A percentile compares a stretch with the other conserved stretches of the same genome.
phyloP scores from a whole-genome alignment of 345 rosid species.

The Nephelium lappaceum region DNA sequence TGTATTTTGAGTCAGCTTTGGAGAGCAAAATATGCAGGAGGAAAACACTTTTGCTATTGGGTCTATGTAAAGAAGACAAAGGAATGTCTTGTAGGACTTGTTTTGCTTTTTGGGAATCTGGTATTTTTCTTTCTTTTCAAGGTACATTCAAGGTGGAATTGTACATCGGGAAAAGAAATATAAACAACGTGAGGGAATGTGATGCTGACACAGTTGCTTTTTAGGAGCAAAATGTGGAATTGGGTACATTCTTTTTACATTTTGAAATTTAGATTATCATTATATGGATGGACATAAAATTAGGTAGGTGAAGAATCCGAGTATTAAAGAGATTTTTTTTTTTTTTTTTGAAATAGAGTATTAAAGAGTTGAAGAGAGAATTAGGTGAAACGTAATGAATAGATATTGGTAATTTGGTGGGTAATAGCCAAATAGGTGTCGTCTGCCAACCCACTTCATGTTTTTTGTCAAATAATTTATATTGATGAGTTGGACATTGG shows the following conservation, averaged over 20 bases:
- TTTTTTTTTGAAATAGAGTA: too few relatives aligned
- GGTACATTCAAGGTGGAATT: neutral
- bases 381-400: too few relatives aligned
- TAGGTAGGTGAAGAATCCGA: too few relatives aligned
- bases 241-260: neutral
- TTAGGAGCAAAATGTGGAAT: neutral
- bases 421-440: too few relatives aligned
- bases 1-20: neutral
- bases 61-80: neutral
- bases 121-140: slow-evolving; percentile 1
- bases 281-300: too few relatives aligned
- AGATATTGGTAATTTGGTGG: too few relatives aligned
- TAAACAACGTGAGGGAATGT: neutral
- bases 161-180: neutral
- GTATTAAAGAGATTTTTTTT: too few relatives aligned
- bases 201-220: neutral
- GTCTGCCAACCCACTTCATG: too few relatives aligned
- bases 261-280: too few relatives aligned
- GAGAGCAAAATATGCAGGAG: neutral
- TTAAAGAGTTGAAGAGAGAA: too few relatives aligned
- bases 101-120: neutral
- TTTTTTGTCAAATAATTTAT: too few relatives aligned
- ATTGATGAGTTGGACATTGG: too few relatives aligned
- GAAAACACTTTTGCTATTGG: neutral
- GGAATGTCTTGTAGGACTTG: neutral